Evolutionary conservation across 495 filamentous ascomycete species (phyloP).

Genomic region (Neurospora sp.): DNA sequence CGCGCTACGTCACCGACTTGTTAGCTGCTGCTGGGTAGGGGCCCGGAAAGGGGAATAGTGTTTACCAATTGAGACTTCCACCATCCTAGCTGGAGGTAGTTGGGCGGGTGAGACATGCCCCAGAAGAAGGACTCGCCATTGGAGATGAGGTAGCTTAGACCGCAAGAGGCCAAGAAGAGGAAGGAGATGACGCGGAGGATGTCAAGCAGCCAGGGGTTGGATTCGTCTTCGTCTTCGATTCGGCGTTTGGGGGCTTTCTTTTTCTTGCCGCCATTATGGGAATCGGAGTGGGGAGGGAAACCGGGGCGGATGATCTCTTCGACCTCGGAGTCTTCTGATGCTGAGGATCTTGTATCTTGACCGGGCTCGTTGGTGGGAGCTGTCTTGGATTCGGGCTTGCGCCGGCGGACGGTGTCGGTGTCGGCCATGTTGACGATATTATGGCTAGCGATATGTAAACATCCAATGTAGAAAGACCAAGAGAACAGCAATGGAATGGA

Average conservation of each 20-base stretch:
- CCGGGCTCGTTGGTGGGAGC: not conserved
- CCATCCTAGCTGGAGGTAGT: slow-evolving; percentile 51
- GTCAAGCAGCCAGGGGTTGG: slow-evolving; percentile 48
- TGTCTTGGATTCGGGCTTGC: slow-evolving; percentile 17
- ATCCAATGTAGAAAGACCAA: not conserved
- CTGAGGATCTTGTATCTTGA: not conserved
- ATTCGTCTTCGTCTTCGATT: slow-evolving; percentile 32
- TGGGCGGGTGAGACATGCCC: slow-evolving; percentile 51
- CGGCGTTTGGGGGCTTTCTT: slow-evolving; percentile 12
- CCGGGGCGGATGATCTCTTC: not conserved
- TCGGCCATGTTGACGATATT: slow-evolving; percentile 14
- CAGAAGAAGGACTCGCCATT: slow-evolving; percentile 51
- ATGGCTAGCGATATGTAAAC: not conserved
- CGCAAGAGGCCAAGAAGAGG: slow-evolving; percentile 55
- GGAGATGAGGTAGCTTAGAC: slow-evolving; percentile 74
- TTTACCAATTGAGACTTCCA: slow-evolving; percentile 55
- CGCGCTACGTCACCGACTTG: slow-evolving; percentile 20
- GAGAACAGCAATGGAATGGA: not conserved
- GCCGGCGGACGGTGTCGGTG: slow-evolving; percentile 17
- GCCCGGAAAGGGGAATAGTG: slow-evolving; percentile 1
- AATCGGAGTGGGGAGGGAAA: not conserved
- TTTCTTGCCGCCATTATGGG: slow-evolving; percentile 5
- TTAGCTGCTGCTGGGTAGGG: not conserved
- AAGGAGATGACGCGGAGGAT: slow-evolving; percentile 63
- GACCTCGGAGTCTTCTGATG: not conserved